Conservation (phyloP, 805 yeast genomes). For the Cyberlindnera euphorbiae region DNA sequence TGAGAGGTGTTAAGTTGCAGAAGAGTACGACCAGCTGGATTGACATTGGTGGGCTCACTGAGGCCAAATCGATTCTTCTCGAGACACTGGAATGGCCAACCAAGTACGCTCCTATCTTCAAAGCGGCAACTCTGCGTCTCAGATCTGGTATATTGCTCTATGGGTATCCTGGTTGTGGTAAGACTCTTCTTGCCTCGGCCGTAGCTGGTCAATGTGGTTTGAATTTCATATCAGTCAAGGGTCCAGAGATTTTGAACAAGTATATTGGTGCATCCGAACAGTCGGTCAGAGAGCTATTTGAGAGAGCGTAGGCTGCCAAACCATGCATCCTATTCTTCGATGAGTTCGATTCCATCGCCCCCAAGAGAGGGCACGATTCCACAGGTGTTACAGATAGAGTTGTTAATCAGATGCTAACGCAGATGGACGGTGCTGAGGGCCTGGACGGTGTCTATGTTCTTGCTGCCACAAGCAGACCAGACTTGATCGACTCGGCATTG, state of each 20-base stretch:
- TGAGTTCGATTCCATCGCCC: conserved; percentile 96
- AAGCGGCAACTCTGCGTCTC: conserved; percentile 77
- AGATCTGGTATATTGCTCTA: conserved; percentile 87
- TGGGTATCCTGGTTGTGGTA: conserved; percentile 98
- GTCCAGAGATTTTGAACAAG: conserved; percentile 92
- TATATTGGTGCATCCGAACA: conserved; percentile 98
- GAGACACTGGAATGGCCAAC: conserved; percentile 98
- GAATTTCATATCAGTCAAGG: conserved; percentile 89
- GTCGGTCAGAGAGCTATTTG: conserved; percentile 87
- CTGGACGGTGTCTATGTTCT: conserved; percentile 93
- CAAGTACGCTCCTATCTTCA: conserved; percentile 91
- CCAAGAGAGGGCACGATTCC: conserved; percentile 95
- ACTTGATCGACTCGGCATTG: conserved; percentile 89
- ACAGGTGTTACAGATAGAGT: conserved; percentile 98
- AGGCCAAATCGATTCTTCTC: conserved; percentile 67
- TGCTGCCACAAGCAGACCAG: conserved; percentile 96
- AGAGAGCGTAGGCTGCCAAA: conserved; percentile 89
- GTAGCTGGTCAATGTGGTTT: conserved; percentile 92
- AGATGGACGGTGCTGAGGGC: conserved; percentile 99
- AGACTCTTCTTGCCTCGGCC: conserved; percentile 88
- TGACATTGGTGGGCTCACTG: conserved; percentile 83
- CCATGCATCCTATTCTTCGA: conserved; percentile 93
- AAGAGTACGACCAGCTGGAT: conserved; percentile 72
- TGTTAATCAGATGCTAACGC: conserved; percentile 93
- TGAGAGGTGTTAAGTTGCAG: conserved; percentile 83